Evolutionary conservation across 352 stramenopile species (phyloP).

Genomic region (Phytopythium mirpurense): DNA sequence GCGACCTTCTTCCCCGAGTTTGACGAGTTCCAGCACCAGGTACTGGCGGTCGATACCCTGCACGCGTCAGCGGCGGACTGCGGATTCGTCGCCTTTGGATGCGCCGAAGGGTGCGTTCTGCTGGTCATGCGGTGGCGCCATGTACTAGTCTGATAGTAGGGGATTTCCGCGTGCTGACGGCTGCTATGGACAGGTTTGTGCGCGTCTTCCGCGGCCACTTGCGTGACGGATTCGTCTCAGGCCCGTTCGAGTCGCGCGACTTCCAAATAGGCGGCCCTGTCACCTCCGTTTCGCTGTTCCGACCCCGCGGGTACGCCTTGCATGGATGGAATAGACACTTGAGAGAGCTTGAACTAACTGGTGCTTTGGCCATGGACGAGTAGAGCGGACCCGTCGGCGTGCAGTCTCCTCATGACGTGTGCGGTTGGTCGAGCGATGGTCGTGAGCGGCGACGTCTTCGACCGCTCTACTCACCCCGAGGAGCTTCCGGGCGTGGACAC

Average conservation of each 20-base stretch:
- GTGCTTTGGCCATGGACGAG: no score
- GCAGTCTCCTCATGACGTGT: slow-evolving; percentile 57
- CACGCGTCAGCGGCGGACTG: slow-evolving; percentile 14
- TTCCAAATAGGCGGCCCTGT: slow-evolving; percentile 55
- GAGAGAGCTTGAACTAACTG: no score
- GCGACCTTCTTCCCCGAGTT: slow-evolving; percentile 67
- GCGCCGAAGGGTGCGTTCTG: slow-evolving; percentile 47
- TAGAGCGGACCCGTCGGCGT: slow-evolving; percentile 8
- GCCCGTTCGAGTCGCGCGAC: slow-evolving; percentile 45
- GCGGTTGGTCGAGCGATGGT: slow-evolving; percentile 57
- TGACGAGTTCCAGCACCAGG: slow-evolving; percentile 41
- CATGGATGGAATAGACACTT: no score
- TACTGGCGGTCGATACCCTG: slow-evolving; percentile 46
- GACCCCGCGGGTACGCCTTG: slow-evolving; percentile 6
- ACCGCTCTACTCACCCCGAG: slow-evolving; percentile 14
- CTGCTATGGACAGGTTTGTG: slow-evolving; percentile 49
- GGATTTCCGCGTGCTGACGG: no score
- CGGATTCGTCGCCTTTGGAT: slow-evolving; percentile 57
- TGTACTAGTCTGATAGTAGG: no score
- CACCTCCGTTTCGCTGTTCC: slow-evolving; percentile 56
- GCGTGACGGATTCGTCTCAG: slow-evolving; percentile 22
- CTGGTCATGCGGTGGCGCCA: no score
- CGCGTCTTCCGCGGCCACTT: slow-evolving; percentile 43
- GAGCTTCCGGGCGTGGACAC: slow-evolving; percentile 38
- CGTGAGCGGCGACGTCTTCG: slow-evolving; percentile 43